Base-by-base conservation (phyloP, 176 grass and related monocot species). In the Luzula sylvatica region DNA sequence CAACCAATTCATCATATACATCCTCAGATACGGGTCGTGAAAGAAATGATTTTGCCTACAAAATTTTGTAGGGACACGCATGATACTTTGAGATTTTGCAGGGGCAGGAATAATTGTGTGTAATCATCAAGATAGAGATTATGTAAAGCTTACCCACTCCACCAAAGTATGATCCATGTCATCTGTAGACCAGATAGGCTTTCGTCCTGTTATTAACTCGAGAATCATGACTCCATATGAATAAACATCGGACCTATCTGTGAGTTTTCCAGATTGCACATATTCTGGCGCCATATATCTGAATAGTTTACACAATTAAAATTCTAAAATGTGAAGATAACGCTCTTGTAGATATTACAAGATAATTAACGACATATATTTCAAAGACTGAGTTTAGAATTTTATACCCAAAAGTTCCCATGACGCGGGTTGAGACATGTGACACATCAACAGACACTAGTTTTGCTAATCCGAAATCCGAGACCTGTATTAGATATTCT, bases 271-370 rank as follows among this genome's bases (percentile, higher is more conserved):
- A 21, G 82, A 83, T 40, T 49, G 71, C 53, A 46, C 75, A 14
- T 94, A 94, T 53, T 94, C 87, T 42, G 87, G 87, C 29, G 87
- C 82, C 50, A 94, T 26, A 55, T 94, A 94, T 68, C 87, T 94
- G 68, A 44, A 58, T 11, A 1, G 50, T 43, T 12, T 46, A 44
- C 20, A 61, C 50, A 12, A 62, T 15, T 3, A 58, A 6, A 32
- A 29, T 30, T 12, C 24, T 28, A 73, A 22, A 76, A 5, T 63
- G 30, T 7, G 17, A 12, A 41, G 52, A 2, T n/a, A 21, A 32
- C 14, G 9, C 17, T 32, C n/a, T 45, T 7, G 56, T 35, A 40
- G 21, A 3, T 23, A 53, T 16, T 5, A 32, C 6, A 9, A 49
- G 40, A 18, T 65, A 5, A 32, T 14, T 3, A 23, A 24, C 5